Base-by-base conservation (phyloP, 2,329 filamentous ascomycete genomes). In the Neofusicoccum sp. region DNA sequence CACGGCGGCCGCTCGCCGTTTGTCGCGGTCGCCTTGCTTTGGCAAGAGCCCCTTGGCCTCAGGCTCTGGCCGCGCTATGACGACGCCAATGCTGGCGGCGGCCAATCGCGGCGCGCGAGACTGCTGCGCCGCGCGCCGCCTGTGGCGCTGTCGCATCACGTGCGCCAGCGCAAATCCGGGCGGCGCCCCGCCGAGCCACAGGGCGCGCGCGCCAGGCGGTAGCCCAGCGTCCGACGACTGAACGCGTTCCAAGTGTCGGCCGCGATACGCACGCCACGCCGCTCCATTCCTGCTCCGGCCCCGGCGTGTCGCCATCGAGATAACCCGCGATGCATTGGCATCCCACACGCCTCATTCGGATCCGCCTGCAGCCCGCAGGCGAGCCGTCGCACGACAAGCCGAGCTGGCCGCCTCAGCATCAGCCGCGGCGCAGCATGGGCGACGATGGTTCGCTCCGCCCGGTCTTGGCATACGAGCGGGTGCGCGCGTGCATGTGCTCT, bases 1-100 rank as follows among this genome's bases (percentile, higher is more conserved):
- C 36, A 34, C 30, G 6, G 28, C 51, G 43, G 51, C 51, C 51
- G 51, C 43, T 56, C 43, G 51, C 51, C 51, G 51, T 56, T 56
- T 56, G 51, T 41, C 48, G 48, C 20, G n/a, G 11, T 20, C 20
- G 20, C 11, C 48, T 24, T 54, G 51, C 14, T 20, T 16, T 56
- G 51, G 51, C 51, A 44, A 56, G 36, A n/a, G 5, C 49, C 51
- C 51, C 51, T 56, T 56, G 31, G 51, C 51, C 9, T 24, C 6
- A 33, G 7, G 38, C 26, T 36, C 51, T 31, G 38, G 51, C 36
- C 24, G 11, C 24, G 14, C 38, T 9, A 12, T 31, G 34, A 43
- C 51, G 51, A 30, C 30, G 51, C 51, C 51, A 56, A 56, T 36
- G 7, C 38, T n/a, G 20, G 20, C 20, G 20, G 20, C 20, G 20